Base-by-base conservation (phyloP, 192 early-diverging fungal species). In the Mortierella claussenii region DNA sequence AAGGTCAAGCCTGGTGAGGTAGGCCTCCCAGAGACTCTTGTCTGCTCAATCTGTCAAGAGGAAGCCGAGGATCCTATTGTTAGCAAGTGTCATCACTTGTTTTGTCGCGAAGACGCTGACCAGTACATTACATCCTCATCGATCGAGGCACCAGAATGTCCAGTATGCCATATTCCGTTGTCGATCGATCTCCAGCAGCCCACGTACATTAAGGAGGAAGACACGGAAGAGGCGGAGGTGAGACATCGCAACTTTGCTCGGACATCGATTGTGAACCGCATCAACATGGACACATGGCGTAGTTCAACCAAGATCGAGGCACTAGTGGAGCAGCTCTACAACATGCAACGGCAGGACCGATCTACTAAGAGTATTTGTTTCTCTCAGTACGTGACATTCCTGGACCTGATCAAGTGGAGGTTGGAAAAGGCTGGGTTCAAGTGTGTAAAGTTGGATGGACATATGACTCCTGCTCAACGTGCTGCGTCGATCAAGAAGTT, bases 221-320 rank as follows among this genome's bases (percentile, higher is more conserved):
- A 81, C 0, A 79, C 82, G 33, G 56, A 34, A 40, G 83, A 62
- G 17, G 75, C 51, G 1, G 55, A 60, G 32, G 40, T 82, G 15
- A 27, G 51, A 12, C 68, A 83, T 51, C 52, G 70, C 42, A 80
- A 82, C 2, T 83, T 68, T 27, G 79, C 86, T 6, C 84, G 88
- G 42, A 81, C 82, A 18, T 92, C 90, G n/a, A 98, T 98, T 62
- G 88, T 98, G 33, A 96, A 96, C 69, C 90, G 93, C 33, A 95
- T 98, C 48, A 88, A 98, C 76, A 91, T 98, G 89, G 65, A 70
- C 37, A 87, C 83, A 9, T 98, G 96, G 96, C 76, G 91, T 36
- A 94, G 92, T 45, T 93, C 91, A 28, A 95, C 96, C 46, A 98
- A 98, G 73, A 98, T 98, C 61, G 94, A 98, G 74, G 95, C 95